A percentile compares a stretch with the other conserved stretches of the same genome.
Evolutionary conservation across 345 rosid species (phyloP).

Genomic region (Dovyalis caffra): DNA sequence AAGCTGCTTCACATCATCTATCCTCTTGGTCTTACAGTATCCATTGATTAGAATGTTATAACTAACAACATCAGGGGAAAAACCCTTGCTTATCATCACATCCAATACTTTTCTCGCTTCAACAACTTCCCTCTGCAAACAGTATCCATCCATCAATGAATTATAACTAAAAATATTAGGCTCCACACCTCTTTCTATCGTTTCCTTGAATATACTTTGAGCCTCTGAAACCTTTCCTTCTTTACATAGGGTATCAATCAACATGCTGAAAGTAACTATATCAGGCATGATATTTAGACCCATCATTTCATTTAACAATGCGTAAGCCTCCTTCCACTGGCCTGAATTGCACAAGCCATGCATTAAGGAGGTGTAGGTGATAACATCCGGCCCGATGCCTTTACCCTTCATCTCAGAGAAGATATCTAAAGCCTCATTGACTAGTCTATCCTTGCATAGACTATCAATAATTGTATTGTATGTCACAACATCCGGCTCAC

Average conservation of each 20-base stretch:
- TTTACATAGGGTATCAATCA: not conserved
- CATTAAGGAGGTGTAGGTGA: slow-evolving; percentile 32
- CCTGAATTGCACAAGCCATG: slow-evolving; percentile 22
- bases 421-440: slow-evolving; percentile 20
- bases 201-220: not conserved
- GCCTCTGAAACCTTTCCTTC: not conserved
- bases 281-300: not conserved
- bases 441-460: slow-evolving; percentile 27
- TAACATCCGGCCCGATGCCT: slow-evolving; percentile 27
- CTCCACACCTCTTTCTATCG: not conserved
- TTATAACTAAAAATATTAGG: not conserved
- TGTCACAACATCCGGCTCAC: slow-evolving; percentile 18
- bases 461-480: slow-evolving; percentile 29
- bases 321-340: slow-evolving; percentile 12
- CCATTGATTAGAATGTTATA: not conserved
- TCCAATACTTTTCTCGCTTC: not conserved
- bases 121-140: not conserved
- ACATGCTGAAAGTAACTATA: not conserved
- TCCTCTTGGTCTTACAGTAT: not conserved
- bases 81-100: not conserved
- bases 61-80: not conserved
- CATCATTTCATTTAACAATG: slow-evolving; percentile 21
- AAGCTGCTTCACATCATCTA: not conserved
- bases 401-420: slow-evolving; percentile 24
- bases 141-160: not conserved